Conservation (phyloP, 768 basidiomycete genomes). For the Podaxis pistillaris region DNA sequence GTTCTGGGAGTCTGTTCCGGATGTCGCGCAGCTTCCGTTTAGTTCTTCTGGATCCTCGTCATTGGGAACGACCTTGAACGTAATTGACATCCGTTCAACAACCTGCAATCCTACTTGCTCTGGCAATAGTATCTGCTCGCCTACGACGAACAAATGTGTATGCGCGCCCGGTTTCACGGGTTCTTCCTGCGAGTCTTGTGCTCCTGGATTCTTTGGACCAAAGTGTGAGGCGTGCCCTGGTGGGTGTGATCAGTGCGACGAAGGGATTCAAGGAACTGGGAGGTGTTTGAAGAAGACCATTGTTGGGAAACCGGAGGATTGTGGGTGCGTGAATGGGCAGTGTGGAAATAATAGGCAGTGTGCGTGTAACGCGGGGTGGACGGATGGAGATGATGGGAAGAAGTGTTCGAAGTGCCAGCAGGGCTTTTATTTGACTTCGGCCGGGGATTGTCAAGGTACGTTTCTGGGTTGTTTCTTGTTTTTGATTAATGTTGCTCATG, state of each 20-base stretch:
- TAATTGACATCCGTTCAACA: constrained; percentile 72
- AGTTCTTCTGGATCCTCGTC: constrained; percentile 16
- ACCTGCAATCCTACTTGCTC: constrained; percentile 78
- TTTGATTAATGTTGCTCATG: constrained; percentile 6
- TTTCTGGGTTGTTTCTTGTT: constrained; percentile 12
- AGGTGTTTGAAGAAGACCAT: constrained; percentile 58
- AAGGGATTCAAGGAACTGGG: constrained; percentile 78
- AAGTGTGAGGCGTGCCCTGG: constrained; percentile 68
- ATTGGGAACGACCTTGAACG: constrained; percentile 46
- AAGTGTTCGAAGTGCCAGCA: constrained; percentile 70
- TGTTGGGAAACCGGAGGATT: constrained; percentile 56
- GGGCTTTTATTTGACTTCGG: constrained; percentile 72
- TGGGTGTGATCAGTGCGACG: constrained; percentile 70
- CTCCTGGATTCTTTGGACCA: constrained; percentile 72
- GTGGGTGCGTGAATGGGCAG: constrained; percentile 81
- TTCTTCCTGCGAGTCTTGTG: constrained; percentile 76
- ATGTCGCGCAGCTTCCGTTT: constrained; percentile 63
- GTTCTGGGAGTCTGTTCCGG: constrained; percentile 79
- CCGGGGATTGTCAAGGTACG: constrained; percentile 73
- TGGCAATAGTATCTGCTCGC: constrained; percentile 67
- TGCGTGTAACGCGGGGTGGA: constrained; percentile 77
- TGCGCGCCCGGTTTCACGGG: constrained; percentile 79
- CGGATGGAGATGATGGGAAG: constrained; percentile 65
- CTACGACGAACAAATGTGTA: constrained; percentile 59
- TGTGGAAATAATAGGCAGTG: constrained; percentile 72